Conservation (phyloP, 73 alveolate genomes). For the Symbiodinium natans region DNA sequence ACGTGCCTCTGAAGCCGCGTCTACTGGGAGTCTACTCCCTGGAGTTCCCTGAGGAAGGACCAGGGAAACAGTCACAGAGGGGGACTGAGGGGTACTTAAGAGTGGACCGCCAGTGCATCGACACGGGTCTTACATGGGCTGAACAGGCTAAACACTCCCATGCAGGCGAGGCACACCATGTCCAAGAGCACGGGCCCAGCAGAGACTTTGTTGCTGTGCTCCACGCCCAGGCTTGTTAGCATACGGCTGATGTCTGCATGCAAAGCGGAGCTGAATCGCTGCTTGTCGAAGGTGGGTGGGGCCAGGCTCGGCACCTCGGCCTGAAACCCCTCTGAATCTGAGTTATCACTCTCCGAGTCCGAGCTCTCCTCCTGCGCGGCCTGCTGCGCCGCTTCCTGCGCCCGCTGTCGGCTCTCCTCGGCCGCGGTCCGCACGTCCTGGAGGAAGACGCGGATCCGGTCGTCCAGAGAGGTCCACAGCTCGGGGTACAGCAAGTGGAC, state of each 20-base stretch:
- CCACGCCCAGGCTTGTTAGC: slow-evolving; percentile 24
- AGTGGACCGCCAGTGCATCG: not conserved
- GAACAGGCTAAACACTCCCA: not conserved
- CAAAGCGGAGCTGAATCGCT: slow-evolving; percentile 62
- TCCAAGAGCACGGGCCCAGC: slow-evolving; percentile 86
- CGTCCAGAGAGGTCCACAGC: slow-evolving; percentile 58
- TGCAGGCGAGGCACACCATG: not conserved
- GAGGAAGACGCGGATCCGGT: slow-evolving; percentile 56
- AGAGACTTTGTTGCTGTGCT: slow-evolving; percentile 33
- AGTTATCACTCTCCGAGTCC: not conserved
- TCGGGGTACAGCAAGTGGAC: slow-evolving; percentile 78
- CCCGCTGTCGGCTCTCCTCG: slow-evolving; percentile 11
- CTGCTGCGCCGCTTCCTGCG: not conserved
- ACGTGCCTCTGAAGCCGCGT: not conserved
- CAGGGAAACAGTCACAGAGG: not conserved
- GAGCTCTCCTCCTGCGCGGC: not conserved
- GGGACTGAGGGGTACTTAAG: too few relatives aligned
- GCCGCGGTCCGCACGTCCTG: slow-evolving; percentile 64
- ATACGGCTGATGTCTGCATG: slow-evolving; percentile 24
- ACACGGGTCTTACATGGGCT: not conserved
- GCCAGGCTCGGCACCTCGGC: not conserved
- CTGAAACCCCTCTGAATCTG: not conserved
- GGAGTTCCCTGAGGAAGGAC: not conserved
- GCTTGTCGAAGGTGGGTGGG: slow-evolving; percentile 49
- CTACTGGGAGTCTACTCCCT: not conserved